Conservation (phyloP, 1,139 yeast genomes). For the Nematodospora anomalae region DNA sequence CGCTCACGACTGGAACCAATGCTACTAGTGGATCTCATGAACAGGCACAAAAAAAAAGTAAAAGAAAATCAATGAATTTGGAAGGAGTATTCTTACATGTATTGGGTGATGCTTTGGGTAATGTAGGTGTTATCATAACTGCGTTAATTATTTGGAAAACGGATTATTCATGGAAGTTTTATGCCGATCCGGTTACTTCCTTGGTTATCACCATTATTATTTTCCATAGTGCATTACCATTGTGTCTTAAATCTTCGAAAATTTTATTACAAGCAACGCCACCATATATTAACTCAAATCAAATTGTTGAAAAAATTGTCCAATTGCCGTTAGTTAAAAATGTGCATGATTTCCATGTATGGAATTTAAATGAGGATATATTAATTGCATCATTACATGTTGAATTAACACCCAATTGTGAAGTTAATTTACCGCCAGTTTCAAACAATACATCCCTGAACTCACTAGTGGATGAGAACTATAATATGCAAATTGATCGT, state of each 20-base stretch:
- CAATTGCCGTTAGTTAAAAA: constrained; percentile 73
- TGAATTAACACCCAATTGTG: constrained; percentile 52
- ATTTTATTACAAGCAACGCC: constrained; percentile 94
- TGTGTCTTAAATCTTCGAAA: constrained; percentile 83
- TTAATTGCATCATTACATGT: constrained; percentile 89
- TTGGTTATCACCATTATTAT: constrained; percentile 83
- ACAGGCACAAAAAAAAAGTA: constrained; percentile 11
- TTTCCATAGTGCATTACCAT: constrained; percentile 87
- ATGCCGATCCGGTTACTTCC: constrained; percentile 84
- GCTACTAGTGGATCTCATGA: neutral
- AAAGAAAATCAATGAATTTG: constrained; percentile 80
- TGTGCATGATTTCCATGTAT: constrained; percentile 92
- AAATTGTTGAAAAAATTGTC: constrained; percentile 66
- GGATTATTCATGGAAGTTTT: constrained; percentile 81
- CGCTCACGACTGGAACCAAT: neutral
- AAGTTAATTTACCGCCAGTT: constrained; percentile 6
- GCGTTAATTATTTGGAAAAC: constrained; percentile 95
- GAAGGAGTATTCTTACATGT: constrained; percentile 96
- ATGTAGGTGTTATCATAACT: constrained; percentile 86
- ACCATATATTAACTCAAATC: constrained; percentile 70
- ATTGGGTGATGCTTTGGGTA: constrained; percentile 93
- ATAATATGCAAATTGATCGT: constrained; percentile 26
- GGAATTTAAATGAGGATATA: constrained; percentile 91
- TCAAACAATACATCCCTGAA: constrained; percentile 32
- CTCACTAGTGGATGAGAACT: constrained; percentile 2